A percentile compares a stretch with the other conserved stretches of the same genome.
These are phyloP conservation scores for Dictyostelium capitatum DNA, from an alignment of 78 protist species.

Conservation along the genomic window DNA sequence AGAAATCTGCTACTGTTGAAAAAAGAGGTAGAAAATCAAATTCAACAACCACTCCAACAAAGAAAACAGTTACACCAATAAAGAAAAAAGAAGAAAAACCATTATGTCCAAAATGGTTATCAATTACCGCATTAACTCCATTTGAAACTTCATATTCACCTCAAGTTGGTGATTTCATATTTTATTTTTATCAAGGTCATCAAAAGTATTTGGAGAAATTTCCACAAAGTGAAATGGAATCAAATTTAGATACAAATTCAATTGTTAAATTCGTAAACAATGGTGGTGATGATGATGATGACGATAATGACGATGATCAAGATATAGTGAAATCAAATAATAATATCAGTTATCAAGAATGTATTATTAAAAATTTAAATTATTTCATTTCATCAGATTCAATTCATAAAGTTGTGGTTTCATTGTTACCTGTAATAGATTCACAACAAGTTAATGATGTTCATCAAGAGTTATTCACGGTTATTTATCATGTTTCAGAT, in stretches of 20 bases:
- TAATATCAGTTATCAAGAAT: neutral
- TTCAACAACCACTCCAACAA: neutral
- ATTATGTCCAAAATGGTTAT: constrained; percentile 73
- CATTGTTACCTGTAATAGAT: neutral
- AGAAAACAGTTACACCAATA: neutral
- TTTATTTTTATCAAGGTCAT: constrained; percentile 77
- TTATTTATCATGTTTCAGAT: constrained; percentile 64
- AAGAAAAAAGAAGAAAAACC: neutral
- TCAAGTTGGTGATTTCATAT: constrained; percentile 63
- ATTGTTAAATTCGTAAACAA: neutral
- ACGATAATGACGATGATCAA: neutral
- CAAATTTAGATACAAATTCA: neutral
- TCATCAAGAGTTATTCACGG: neutral
- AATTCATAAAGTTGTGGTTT: constrained; percentile 3
- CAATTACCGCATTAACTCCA: neutral
- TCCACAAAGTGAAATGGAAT: constrained; percentile 23
- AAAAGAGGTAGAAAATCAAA: constrained; percentile 16
- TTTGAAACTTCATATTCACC: constrained; percentile 58
- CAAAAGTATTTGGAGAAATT: constrained; percentile 43
- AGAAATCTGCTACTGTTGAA: neutral
- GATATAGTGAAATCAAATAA: neutral
- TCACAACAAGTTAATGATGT: neutral
- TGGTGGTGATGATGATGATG: neutral
- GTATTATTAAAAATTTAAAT: constrained; percentile 21
- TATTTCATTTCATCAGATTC: constrained; percentile 29